These are phyloP conservation scores for Cladophialophora psammophila DNA, from an alignment of 2,329 filamentous ascomycete species.

Conservation along the genomic window DNA sequence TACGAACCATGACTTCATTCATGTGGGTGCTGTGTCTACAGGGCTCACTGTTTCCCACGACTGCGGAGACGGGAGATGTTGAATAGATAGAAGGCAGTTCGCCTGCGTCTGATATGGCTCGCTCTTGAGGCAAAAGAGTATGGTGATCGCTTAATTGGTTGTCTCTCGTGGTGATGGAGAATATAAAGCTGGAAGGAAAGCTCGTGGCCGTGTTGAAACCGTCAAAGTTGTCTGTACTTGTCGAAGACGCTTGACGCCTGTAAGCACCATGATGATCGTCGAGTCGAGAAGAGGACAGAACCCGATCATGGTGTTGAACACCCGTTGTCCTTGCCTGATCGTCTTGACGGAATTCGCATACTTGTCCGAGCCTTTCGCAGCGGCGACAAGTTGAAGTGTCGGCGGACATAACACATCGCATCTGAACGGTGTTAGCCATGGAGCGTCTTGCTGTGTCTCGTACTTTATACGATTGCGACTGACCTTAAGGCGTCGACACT, in stretches of 20 bases:
- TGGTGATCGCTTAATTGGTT: background rate
- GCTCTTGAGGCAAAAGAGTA: slow-evolving; percentile 3
- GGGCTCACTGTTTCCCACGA: background rate
- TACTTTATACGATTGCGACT: background rate
- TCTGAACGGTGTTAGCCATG: background rate
- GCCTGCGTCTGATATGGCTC: background rate
- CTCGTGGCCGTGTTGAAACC: background rate
- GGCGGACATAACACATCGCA: background rate
- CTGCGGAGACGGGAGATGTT: slow-evolving; percentile 4
- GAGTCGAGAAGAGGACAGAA: background rate
- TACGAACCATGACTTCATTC: background rate
- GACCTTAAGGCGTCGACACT: background rate
- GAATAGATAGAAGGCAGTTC: background rate
- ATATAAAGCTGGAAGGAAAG: background rate
- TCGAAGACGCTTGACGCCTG: background rate
- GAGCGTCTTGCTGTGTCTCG: background rate
- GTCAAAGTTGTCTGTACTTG: slow-evolving; percentile 1
- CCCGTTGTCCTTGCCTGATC: background rate
- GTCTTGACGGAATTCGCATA: slow-evolving; percentile 1
- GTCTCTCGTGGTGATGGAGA: background rate
- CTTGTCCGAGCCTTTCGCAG: background rate
- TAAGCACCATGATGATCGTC: background rate
- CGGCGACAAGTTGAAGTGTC: background rate
- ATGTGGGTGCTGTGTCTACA: background rate
- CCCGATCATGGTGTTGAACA: background rate